Conservation (phyloP, 2,329 filamentous ascomycete genomes). For the Chalaropsis thielavioides region DNA sequence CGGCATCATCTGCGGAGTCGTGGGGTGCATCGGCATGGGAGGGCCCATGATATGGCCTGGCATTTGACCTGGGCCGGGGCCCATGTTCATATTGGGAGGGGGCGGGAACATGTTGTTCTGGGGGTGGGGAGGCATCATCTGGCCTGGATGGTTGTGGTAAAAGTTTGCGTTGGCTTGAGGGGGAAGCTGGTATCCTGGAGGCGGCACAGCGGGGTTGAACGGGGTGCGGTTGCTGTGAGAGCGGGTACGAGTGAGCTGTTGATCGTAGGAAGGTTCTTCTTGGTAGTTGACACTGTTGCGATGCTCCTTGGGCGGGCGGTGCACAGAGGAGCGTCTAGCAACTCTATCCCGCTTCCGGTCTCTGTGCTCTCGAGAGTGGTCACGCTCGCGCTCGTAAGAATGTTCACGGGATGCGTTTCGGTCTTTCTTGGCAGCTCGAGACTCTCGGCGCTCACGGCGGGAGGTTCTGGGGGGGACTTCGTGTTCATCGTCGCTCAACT, state of each 20-base stretch:
- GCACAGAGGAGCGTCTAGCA: constrained; percentile 10
- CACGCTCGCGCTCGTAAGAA: constrained; percentile 14
- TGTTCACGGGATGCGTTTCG: constrained; percentile 7
- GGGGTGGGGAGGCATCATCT: constrained; percentile 11
- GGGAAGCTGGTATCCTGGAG: background rate
- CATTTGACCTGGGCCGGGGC: constrained; percentile 7
- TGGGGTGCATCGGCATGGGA: constrained; percentile 8
- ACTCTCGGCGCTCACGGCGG: constrained; percentile 6
- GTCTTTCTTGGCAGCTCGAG: background rate
- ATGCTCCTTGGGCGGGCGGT: constrained; percentile 10
- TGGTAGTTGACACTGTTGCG: constrained; percentile 12
- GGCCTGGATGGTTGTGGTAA: constrained; percentile 2
- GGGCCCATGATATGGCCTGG: constrained; percentile 7
- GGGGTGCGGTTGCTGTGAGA: constrained; percentile 16
- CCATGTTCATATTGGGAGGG: constrained; percentile 14
- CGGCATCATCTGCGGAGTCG: constrained; percentile 13
- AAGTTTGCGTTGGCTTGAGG: constrained; percentile 8
- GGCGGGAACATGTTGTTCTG: constrained; percentile 11
- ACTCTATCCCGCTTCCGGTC: constrained; percentile 13
- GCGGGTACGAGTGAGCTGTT: constrained; percentile 13
- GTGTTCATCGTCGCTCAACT: constrained; percentile 6
- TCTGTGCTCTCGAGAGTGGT: constrained; percentile 7
- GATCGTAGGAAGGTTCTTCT: constrained; percentile 11
- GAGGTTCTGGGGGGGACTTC: background rate
- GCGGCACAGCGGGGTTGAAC: constrained; percentile 6